Evolutionary conservation across 441 rosid species (phyloP).

Genomic region (Pelargonium myrrhifolium): DNA sequence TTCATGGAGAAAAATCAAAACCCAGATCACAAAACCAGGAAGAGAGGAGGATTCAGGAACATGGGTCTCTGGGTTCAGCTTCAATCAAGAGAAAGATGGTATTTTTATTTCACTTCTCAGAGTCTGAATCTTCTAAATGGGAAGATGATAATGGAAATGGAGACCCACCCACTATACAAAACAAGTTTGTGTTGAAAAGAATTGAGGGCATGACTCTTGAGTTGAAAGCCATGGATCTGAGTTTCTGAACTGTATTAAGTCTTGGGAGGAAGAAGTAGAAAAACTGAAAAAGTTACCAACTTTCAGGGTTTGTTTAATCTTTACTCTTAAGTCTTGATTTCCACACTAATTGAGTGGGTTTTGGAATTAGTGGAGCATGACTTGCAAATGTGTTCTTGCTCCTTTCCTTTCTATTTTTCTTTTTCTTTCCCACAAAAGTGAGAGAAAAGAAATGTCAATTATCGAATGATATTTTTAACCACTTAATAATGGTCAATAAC

Average conservation of each 20-base stretch:
- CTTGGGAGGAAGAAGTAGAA: not conserved
- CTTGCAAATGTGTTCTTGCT: too few relatives aligned
- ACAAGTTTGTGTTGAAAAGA: conserved; percentile 5
- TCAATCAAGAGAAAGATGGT: not conserved
- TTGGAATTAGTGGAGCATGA: too few relatives aligned
- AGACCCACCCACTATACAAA: conserved; percentile 3
- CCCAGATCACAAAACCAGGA: conserved; percentile 2
- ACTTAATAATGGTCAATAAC: too few relatives aligned
- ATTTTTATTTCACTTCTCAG: not conserved
- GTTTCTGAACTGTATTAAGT: not conserved
- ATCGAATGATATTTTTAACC: too few relatives aligned
- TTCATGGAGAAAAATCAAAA: not conserved
- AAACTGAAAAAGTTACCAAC: too few relatives aligned
- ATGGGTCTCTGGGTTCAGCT: not conserved
- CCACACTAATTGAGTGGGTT: too few relatives aligned
- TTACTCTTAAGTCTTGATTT: too few relatives aligned
- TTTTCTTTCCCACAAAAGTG: too few relatives aligned
- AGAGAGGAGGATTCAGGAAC: not conserved
- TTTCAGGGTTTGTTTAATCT: too few relatives aligned
- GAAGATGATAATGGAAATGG: not conserved
- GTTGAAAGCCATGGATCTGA: conserved; percentile 26
- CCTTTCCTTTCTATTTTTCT: too few relatives aligned
- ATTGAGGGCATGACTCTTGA: not conserved
- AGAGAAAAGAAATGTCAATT: too few relatives aligned
- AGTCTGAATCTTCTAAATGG: not conserved